Evolutionary conservation across 1,284 basidiomycete genomes (phyloP).

Genomic region (Phylloporus sp.): DNA sequence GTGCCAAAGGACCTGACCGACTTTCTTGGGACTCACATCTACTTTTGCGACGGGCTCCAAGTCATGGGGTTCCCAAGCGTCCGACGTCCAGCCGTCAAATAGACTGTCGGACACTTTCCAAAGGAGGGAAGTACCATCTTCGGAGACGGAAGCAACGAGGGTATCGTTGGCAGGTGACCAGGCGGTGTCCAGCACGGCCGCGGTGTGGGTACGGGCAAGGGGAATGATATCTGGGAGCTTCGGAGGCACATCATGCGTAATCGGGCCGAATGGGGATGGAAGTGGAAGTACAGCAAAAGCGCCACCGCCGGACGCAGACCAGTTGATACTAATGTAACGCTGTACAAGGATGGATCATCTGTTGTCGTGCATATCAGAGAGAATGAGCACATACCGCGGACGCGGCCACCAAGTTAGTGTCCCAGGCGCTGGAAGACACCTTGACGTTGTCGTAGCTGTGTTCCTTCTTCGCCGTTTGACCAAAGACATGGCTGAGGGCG

Average conservation of each 20-base stretch:
- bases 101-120: slow-evolving; percentile 78
- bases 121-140: slow-evolving; percentile 92
- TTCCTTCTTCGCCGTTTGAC: slow-evolving; percentile 84
- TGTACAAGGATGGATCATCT: slow-evolving; percentile 35
- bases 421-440: slow-evolving; percentile 92
- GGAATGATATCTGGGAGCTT: slow-evolving; percentile 95
- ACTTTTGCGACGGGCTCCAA: slow-evolving; percentile 82
- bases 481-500: slow-evolving; percentile 82
- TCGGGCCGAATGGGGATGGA: slow-evolving; percentile 70
- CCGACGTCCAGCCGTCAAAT: slow-evolving; percentile 88
- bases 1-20: slow-evolving; percentile 95
- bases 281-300: slow-evolving; percentile 93
- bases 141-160: slow-evolving; percentile 88
- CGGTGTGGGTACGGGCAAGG: slow-evolving; percentile 86
- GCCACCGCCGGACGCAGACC: slow-evolving; percentile 95
- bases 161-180: slow-evolving; percentile 96
- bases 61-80: slow-evolving; percentile 83
- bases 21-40: slow-evolving; percentile 80
- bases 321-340: slow-evolving; percentile 92
- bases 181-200: slow-evolving; percentile 92
- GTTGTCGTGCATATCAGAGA: background rate
- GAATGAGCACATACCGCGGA: slow-evolving; percentile 59
- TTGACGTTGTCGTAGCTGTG: slow-evolving; percentile 91
- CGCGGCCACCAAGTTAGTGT: slow-evolving; percentile 93
- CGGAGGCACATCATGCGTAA: slow-evolving; percentile 59